Percentiles rank a stretch among this genome's conserved stretches.
These are phyloP conservation scores for Clavispora santaluciae DNA, from an alignment of 805 yeast species.

Conservation along the genomic window DNA sequence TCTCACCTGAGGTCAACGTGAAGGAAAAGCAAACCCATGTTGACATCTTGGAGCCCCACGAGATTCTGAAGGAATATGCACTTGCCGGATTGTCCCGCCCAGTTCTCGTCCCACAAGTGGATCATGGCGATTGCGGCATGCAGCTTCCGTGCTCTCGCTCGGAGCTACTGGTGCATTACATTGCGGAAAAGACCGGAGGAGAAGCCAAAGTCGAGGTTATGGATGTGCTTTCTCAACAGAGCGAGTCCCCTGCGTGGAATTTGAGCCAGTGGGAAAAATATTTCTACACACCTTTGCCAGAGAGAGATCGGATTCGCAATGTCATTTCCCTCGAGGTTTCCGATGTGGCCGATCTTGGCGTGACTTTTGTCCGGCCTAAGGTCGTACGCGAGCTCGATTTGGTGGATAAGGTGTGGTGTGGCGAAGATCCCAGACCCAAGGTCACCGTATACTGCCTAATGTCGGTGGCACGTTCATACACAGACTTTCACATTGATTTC, in stretches of 20 bases:
- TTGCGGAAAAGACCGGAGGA: constrained; percentile 57
- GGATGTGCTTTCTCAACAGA: constrained; percentile 82
- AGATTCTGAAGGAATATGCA: constrained; percentile 35
- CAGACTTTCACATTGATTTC: constrained; percentile 89
- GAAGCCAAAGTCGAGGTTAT: constrained; percentile 70
- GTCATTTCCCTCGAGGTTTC: constrained; percentile 82
- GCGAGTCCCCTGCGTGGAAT: constrained; percentile 59
- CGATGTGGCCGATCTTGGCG: constrained; percentile 43
- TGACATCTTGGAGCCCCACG: constrained; percentile 27
- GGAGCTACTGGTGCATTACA: constrained; percentile 48
- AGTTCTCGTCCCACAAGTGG: constrained; percentile 34
- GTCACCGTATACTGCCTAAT: constrained; percentile 77
- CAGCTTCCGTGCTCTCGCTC: constrained; percentile 41
- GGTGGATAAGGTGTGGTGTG: constrained; percentile 62
- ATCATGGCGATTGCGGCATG: constrained; percentile 39
- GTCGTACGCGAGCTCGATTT: constrained; percentile 64
- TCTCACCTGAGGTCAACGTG: constrained; percentile 10
- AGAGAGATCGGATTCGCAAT: constrained; percentile 65
- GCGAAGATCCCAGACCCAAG: constrained; percentile 42
- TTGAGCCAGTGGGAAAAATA: constrained; percentile 73
- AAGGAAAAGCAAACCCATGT: constrained; percentile 13
- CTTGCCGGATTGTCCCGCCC: constrained; percentile 38
- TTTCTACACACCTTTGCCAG: constrained; percentile 39
- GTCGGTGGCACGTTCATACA: constrained; percentile 76
- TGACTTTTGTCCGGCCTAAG: constrained; percentile 53